Percentiles rank a stretch among this genome's conserved stretches.
Evolutionary conservation across 2,329 filamentous ascomycete species (phyloP).

Genomic region (Colletotrichum chlorophyti): DNA sequence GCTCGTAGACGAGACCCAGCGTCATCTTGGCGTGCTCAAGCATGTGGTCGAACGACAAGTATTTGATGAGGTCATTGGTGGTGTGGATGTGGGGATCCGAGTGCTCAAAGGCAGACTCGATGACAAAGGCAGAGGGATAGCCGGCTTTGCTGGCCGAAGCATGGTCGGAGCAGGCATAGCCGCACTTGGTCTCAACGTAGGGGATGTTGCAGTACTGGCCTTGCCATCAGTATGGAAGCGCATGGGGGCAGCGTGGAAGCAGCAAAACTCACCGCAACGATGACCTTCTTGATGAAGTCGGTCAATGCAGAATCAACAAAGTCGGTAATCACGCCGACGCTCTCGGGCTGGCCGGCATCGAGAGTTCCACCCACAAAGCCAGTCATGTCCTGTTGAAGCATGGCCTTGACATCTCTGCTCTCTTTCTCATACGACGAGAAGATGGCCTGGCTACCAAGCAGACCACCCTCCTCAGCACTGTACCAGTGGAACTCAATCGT

Average conservation of each 20-base stretch:
- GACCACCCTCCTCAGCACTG: constrained; percentile 85
- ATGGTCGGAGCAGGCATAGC: constrained; percentile 83
- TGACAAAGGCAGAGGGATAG: constrained; percentile 78
- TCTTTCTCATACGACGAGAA: constrained; percentile 81
- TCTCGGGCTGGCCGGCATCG: constrained; percentile 82
- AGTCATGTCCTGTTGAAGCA: constrained; percentile 99
- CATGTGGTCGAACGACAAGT: constrained; percentile 87
- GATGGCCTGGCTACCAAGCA: constrained; percentile 88
- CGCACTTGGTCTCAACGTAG: constrained; percentile 86
- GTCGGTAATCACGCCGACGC: constrained; percentile 91
- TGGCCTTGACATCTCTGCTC: constrained; percentile 83
- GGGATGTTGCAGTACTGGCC: constrained; percentile 85
- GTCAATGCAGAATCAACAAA: constrained; percentile 86
- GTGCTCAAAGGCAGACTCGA: constrained; percentile 74
- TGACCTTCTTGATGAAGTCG: constrained; percentile 87
- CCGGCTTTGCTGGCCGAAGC: constrained; percentile 76
- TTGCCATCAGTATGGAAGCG: constrained; percentile 29
- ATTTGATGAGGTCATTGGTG: constrained; percentile 74
- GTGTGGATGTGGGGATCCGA: constrained; percentile 74
- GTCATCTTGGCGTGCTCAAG: constrained; percentile 88
- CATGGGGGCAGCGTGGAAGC: constrained; percentile 12
- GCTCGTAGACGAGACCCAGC: constrained; percentile 82
- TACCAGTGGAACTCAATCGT: constrained; percentile 98
- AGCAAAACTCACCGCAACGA: constrained; percentile 62
- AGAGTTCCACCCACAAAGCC: constrained; percentile 85